Conservation (phyloP, 208 protist genomes). For the Acanthamoeba lenticulata region DNA sequence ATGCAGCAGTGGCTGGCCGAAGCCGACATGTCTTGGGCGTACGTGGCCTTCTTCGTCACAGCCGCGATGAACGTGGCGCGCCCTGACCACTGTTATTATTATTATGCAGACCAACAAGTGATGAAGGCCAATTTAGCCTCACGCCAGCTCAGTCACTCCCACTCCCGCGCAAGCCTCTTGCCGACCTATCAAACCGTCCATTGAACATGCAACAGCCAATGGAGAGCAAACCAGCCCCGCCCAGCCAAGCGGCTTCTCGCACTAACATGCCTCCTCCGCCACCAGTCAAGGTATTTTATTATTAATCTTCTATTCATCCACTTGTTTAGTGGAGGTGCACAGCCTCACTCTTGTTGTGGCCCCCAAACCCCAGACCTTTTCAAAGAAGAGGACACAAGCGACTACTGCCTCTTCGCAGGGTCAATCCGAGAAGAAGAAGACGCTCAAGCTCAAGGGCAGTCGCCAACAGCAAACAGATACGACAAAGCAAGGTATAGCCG, state of each 20-base stretch:
- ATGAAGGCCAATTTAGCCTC: not conserved
- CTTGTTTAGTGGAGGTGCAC: not conserved
- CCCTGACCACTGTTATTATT: not conserved
- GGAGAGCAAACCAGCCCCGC: not conserved
- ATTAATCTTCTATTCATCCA: not conserved
- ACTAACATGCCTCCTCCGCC: not conserved
- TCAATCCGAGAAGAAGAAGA: slow-evolving; percentile 3
- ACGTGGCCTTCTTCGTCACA: not conserved
- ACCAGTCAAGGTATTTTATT: not conserved
- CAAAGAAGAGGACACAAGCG: not conserved
- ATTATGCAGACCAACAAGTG: not conserved
- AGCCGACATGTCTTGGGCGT: slow-evolving; percentile 32
- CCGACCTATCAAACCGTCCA: slow-evolving; percentile 25
- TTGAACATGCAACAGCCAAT: not conserved
- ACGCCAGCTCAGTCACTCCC: not conserved
- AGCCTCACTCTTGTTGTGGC: not conserved
- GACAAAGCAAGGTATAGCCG: not conserved
- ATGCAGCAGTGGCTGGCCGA: not conserved
- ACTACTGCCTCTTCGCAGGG: not conserved
- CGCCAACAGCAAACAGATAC: not conserved
- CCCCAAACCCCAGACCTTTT: not conserved
- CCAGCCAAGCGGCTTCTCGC: not conserved
- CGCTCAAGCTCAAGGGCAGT: slow-evolving; percentile 34
- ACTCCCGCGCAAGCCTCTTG: slow-evolving; percentile 14
- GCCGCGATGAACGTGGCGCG: not conserved